A percentile compares a stretch with the other conserved stretches of the same genome.
Conservation (phyloP, 208 protist species). For the Acanthamoeba castellanii region DNA sequence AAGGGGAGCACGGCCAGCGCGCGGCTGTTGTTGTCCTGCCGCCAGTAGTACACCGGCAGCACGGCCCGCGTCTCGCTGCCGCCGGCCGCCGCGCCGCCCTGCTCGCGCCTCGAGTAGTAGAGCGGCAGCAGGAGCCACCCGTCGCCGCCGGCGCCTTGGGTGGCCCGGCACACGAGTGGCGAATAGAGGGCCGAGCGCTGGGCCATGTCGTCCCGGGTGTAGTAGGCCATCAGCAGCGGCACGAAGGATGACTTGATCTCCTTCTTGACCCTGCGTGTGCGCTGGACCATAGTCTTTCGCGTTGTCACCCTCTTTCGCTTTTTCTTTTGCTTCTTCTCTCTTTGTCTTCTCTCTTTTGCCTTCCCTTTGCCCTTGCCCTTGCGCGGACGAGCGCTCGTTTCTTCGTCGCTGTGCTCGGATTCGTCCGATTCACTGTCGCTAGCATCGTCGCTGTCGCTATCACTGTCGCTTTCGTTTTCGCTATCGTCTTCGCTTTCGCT, state of each 20-base stretch:
- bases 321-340: neutral
- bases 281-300: neutral
- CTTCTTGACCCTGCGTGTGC: neutral
- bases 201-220: slow-evolving; percentile 6
- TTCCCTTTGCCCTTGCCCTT: neutral
- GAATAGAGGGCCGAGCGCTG: neutral
- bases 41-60: neutral
- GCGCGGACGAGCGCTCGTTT: neutral
- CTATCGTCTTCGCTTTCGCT: neutral
- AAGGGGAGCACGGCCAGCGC: slow-evolving; percentile 1
- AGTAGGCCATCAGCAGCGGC: slow-evolving; percentile 8
- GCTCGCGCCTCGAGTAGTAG: neutral
- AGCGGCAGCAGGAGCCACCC: slow-evolving; percentile 12
- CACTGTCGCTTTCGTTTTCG: neutral
- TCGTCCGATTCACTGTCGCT: neutral
- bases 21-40: neutral
- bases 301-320: neutral
- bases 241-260: neutral
- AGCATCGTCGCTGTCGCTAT: neutral
- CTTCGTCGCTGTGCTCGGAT: neutral
- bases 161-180: neutral
- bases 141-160: neutral
- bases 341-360: neutral
- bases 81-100: neutral
- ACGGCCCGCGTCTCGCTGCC: slow-evolving; percentile 2